Conservation (phyloP, 164 flowering plant species). For the Stephania yunnanensis region DNA sequence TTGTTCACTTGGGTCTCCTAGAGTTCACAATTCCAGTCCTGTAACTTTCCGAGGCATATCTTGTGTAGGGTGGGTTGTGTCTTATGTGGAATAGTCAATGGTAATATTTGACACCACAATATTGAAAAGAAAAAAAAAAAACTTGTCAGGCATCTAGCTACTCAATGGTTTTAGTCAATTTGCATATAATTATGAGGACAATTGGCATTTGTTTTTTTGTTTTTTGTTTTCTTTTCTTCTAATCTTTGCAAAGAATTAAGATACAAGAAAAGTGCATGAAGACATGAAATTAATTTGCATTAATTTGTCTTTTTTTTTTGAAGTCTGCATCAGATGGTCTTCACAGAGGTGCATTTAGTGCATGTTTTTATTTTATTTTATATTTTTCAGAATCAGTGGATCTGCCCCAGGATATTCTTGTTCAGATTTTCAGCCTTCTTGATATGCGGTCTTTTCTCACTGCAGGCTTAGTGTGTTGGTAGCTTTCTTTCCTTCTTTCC, state of each 20-base stretch:
- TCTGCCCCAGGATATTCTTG: slow-evolving; percentile 73
- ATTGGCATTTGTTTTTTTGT: too few relatives aligned
- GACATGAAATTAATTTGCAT: background rate
- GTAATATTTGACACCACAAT: too few relatives aligned
- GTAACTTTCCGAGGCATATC: too few relatives aligned
- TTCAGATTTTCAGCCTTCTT: slow-evolving; percentile 66
- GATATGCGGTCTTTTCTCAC: slow-evolving; percentile 62
- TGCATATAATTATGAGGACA: background rate
- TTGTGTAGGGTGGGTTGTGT: too few relatives aligned
- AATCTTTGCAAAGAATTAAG: background rate
- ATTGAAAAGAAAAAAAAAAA: too few relatives aligned
- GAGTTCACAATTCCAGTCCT: too few relatives aligned
- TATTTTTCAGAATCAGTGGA: slow-evolving; percentile 37
- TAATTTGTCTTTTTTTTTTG: too few relatives aligned
- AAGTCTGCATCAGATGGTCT: background rate
- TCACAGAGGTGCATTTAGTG: background rate
- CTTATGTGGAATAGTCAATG: too few relatives aligned
- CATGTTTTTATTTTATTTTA: background rate
- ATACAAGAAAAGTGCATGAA: background rate
- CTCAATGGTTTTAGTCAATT: background rate
- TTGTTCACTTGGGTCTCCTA: too few relatives aligned
- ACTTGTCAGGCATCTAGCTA: background rate
- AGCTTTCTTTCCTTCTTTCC: slow-evolving; percentile 14
- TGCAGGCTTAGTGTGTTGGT: slow-evolving; percentile 67
- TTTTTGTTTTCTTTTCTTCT: too few relatives aligned